Conservation (phyloP, 768 basidiomycete species). For the Royoungia palumana region DNA sequence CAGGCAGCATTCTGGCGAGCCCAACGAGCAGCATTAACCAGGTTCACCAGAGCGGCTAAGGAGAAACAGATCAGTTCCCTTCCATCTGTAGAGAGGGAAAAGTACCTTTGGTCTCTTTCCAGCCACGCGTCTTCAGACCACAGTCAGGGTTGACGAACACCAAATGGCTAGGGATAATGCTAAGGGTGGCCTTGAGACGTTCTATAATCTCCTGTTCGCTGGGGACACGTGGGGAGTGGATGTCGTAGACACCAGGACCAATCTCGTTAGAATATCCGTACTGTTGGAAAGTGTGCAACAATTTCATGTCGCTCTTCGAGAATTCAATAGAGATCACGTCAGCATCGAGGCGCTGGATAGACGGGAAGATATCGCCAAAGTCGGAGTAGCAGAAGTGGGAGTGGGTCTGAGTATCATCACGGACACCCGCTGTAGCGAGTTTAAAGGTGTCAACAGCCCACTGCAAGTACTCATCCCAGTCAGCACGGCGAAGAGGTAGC, state of each 20-base stretch:
- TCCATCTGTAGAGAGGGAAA: background rate
- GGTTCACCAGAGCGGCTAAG: conserved; percentile 71
- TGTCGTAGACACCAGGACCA: conserved; percentile 97
- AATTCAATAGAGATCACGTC: conserved; percentile 99
- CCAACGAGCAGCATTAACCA: conserved; percentile 92
- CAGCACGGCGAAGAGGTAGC: conserved; percentile 92
- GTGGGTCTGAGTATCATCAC: conserved; percentile 92
- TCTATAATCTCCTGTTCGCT: conserved; percentile 91
- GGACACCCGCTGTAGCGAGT: conserved; percentile 93
- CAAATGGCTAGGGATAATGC: conserved; percentile 74
- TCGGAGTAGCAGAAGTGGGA: conserved; percentile 99
- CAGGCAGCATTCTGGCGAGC: conserved; percentile 73
- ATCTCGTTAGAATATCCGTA: conserved; percentile 97
- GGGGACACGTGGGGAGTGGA: conserved; percentile 99
- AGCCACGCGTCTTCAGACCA: conserved; percentile 97
- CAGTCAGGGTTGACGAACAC: conserved; percentile 97
- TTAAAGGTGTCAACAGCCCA: conserved; percentile 99
- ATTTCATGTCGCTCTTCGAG: conserved; percentile 98
- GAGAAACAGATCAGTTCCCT: conserved; percentile 9
- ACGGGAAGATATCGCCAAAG: conserved; percentile 98
- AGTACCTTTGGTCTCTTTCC: conserved; percentile 90
- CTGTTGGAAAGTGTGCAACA: conserved; percentile 90
- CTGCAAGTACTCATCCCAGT: conserved; percentile 94
- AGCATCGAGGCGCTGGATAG: conserved; percentile 93
- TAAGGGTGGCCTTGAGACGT: conserved; percentile 80